Percentiles rank a stretch among this genome's conserved stretches.
These are phyloP conservation scores for Alternaria ventricosa DNA, from an alignment of 2,329 filamentous ascomycete species.

Conservation along the genomic window DNA sequence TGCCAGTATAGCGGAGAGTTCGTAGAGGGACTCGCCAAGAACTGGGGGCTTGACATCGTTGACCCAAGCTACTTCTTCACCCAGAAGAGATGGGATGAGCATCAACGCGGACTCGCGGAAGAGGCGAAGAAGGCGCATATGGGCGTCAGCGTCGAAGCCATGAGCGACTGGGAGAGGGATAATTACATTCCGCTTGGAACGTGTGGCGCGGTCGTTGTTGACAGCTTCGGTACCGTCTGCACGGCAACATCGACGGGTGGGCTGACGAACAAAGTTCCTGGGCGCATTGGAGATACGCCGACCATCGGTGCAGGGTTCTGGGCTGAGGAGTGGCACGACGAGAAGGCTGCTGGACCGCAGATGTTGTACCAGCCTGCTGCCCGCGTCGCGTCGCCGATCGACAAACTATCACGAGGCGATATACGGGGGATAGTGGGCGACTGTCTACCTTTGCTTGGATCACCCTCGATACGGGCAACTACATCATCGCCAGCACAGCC, in stretches of 20 bases:
- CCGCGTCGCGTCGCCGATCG: slow-evolving; percentile 22
- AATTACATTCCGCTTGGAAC: slow-evolving; percentile 84
- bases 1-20: slow-evolving; percentile 71
- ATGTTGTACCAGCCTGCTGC: slow-evolving; percentile 30
- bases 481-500: background rate
- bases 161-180: slow-evolving; percentile 62
- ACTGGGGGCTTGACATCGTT: slow-evolving; percentile 75
- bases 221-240: slow-evolving; percentile 76
- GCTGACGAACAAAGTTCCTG: slow-evolving; percentile 86
- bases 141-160: slow-evolving; percentile 27
- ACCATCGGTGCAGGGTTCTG: slow-evolving; percentile 85
- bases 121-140: slow-evolving; percentile 53
- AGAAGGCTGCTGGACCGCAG: slow-evolving; percentile 47
- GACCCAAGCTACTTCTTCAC: slow-evolving; percentile 79
- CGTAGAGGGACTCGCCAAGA: slow-evolving; percentile 71
- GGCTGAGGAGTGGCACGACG: slow-evolving; percentile 78
- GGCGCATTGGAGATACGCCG: slow-evolving; percentile 85
- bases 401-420: slow-evolving; percentile 41
- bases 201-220: slow-evolving; percentile 81
- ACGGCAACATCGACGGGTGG: slow-evolving; percentile 73
- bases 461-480: slow-evolving; percentile 29
- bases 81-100: slow-evolving; percentile 78
- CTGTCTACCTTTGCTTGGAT: slow-evolving; percentile 61
- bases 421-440: slow-evolving; percentile 62
- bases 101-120: slow-evolving; percentile 64